A percentile compares a stretch with the other conserved stretches of the same genome.
Evolutionary conservation across 1,284 basidiomycete genomes (phyloP).

Genomic region (Moesziomyces aphidis): DNA sequence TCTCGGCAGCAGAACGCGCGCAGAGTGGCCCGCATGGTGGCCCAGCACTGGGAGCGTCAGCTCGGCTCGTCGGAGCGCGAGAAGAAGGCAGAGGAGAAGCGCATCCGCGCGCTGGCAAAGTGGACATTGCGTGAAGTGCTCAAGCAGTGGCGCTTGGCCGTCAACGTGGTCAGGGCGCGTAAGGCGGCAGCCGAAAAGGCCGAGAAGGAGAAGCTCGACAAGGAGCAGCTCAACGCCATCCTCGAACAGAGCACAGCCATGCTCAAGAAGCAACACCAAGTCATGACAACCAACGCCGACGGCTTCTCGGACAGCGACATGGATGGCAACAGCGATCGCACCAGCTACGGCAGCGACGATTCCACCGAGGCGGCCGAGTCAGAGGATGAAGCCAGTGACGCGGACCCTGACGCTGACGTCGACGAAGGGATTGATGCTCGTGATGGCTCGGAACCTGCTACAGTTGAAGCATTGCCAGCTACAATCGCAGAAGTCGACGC

Average conservation of each 20-base stretch:
- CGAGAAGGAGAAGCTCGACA: slow-evolving; percentile 78
- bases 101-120: slow-evolving; percentile 78
- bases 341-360: slow-evolving; percentile 36
- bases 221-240: slow-evolving; percentile 89
- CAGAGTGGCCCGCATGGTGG: slow-evolving; percentile 77
- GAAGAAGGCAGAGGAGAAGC: slow-evolving; percentile 76
- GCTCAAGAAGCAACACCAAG: slow-evolving; percentile 76
- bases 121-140: slow-evolving; percentile 78
- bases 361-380: slow-evolving; percentile 25
- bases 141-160: slow-evolving; percentile 88
- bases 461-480: not conserved
- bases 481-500: not conserved
- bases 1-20: slow-evolving; percentile 65
- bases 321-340: slow-evolving; percentile 38
- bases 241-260: slow-evolving; percentile 89
- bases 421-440: slow-evolving; percentile 36
- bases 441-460: slow-evolving; percentile 9
- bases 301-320: slow-evolving; percentile 17
- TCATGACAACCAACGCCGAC: slow-evolving; percentile 49
- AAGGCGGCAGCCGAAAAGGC: slow-evolving; percentile 74
- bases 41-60: slow-evolving; percentile 81
- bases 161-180: slow-evolving; percentile 83
- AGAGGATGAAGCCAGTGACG: slow-evolving; percentile 20
- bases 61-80: slow-evolving; percentile 75
- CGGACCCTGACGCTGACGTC: slow-evolving; percentile 17